phyloP scores from a whole-genome alignment of 1,284 basidiomycete species.

The Porogramme epimiltina region DNA sequence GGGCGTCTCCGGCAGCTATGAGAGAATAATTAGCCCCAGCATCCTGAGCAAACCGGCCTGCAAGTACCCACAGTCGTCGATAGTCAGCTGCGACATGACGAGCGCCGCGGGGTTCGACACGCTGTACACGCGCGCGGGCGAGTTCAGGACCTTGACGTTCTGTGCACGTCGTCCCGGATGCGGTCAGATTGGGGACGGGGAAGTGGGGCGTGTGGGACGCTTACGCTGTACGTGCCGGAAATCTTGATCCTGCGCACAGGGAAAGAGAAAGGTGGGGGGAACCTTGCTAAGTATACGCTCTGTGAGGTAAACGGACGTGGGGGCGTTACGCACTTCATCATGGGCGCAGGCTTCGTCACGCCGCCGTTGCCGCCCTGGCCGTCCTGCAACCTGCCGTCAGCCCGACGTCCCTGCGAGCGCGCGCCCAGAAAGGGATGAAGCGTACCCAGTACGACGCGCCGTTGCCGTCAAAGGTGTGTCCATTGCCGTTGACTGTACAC shows the following conservation, averaged over 20 bases:
- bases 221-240: slow-evolving; percentile 49
- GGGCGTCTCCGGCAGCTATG: slow-evolving; percentile 37
- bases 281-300: slow-evolving; percentile 1
- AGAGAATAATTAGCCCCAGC: too few species aligned
- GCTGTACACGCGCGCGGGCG: slow-evolving; percentile 37
- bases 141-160: slow-evolving; percentile 42
- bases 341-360: slow-evolving; percentile 39
- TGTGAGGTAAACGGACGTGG: background rate
- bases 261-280: too few species aligned
- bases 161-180: slow-evolving; percentile 8
- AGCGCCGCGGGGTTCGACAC: slow-evolving; percentile 35
- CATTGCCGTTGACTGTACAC: slow-evolving; percentile 40
- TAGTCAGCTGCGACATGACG: slow-evolving; percentile 33
- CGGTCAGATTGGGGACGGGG: background rate
- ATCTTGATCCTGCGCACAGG: slow-evolving; percentile 47
- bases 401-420: background rate
- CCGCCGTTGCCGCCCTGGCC: slow-evolving; percentile 41
- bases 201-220: slow-evolving; percentile 6
- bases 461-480: slow-evolving; percentile 42
- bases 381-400: slow-evolving; percentile 28
- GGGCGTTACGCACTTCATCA: slow-evolving; percentile 38
- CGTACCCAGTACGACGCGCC: slow-evolving; percentile 41
- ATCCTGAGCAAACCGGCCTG: background rate
- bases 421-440: background rate
- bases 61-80: slow-evolving; percentile 41